Evolutionary conservation across 495 filamentous ascomycete genomes (phyloP).

Genomic region (Evernia prunastri): DNA sequence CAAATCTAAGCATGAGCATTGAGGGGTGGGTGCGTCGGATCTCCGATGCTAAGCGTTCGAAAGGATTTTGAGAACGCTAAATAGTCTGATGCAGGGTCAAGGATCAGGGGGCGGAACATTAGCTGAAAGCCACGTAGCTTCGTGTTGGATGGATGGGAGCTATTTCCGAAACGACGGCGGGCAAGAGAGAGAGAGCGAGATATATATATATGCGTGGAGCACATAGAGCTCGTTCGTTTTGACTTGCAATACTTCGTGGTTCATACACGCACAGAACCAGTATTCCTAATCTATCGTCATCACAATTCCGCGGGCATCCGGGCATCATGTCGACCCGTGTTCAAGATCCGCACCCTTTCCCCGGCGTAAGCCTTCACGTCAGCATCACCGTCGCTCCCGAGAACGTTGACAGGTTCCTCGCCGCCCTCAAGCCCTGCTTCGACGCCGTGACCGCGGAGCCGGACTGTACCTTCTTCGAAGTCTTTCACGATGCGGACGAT

Average conservation of each 20-base stretch:
- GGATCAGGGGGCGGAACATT: too few species aligned
- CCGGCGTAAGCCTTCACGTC: constrained; percentile 33
- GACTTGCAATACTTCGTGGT: neutral
- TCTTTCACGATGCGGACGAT: constrained; percentile 37
- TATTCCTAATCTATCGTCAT: neutral
- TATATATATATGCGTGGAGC: too few species aligned
- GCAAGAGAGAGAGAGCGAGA: neutral
- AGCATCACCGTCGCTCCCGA: constrained; percentile 39
- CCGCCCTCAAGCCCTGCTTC: constrained; percentile 36
- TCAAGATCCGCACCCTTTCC: neutral
- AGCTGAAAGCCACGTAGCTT: too few species aligned
- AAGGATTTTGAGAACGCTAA: too few species aligned
- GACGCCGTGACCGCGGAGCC: constrained; percentile 40
- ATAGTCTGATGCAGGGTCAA: too few species aligned
- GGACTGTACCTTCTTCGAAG: constrained; percentile 45
- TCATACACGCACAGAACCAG: too few species aligned
- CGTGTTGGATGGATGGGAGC: neutral
- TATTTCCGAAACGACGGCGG: neutral
- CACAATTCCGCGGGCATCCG: neutral
- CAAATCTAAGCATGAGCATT: too few species aligned
- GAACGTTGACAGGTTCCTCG: constrained; percentile 39
- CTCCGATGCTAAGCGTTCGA: too few species aligned
- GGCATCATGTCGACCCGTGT: neutral
- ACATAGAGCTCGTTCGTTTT: neutral
- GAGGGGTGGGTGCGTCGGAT: too few species aligned